Base-by-base conservation (phyloP, 768 basidiomycete species). In the Macrolepiota dolichaula region DNA sequence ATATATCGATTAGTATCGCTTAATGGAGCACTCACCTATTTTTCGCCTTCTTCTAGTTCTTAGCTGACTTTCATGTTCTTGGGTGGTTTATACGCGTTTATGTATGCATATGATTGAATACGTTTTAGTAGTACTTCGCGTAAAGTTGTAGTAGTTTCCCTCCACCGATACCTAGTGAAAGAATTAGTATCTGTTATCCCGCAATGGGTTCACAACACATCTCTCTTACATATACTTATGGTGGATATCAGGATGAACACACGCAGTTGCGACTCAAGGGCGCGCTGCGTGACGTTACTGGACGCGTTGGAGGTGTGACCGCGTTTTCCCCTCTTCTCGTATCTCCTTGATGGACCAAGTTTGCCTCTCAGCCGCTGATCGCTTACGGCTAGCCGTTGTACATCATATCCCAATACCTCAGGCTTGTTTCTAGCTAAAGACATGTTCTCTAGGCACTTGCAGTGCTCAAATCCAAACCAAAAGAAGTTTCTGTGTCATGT, bases 381-480 rank as follows among this genome's bases (percentile, higher is more conserved):
- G 71, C 55, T 64, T 81, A 22, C 77, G 81, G 44, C 71, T 83
- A 44, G 74, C 76, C 38, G 70, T 81, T 52, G 80, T 79, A 53
- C 42, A 76, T 69, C 59, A 32, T 51, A 35, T 35, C 46, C 52
- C 12, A n/a, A 49, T 55, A 53, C 38, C 46, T 22, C 25, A 4
- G 40, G 46, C 25, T 17, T 35, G 17, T 59, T 25, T 58, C 44
- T 44, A 38, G 54, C 57, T 59, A 63, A 24, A n/a, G n/a, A 10
- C 13, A 22, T 52, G 51, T 29, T 1, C 17, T 42, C 37, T 49
- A 85, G 83, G 83, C 81, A 10, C 65, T 85, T 25, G 69, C 74
- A 22, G 77, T 78, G 9, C 69, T 84, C 32, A 77, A 74, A 69
- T 74, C 73, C 68, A 83, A 80, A 60, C 81, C 81, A 27, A 56